These are phyloP conservation scores for Nicotiana undulata DNA, from an alignment of 257 asterid species.

Conservation along the genomic window DNA sequence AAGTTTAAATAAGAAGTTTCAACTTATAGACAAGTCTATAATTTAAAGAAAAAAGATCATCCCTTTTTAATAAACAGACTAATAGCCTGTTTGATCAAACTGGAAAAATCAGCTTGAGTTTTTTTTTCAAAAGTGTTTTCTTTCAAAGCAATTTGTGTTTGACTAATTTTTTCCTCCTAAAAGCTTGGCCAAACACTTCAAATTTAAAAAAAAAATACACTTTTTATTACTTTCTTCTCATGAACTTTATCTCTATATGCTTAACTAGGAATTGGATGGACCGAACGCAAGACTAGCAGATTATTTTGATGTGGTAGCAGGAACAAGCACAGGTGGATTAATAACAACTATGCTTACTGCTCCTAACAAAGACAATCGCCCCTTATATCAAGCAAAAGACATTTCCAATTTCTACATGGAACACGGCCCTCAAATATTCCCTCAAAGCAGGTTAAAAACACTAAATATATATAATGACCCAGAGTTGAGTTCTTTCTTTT, in stretches of 20 bases:
- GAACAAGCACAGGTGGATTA: conserved; percentile 77
- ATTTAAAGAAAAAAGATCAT: no score
- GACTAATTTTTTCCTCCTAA: no score
- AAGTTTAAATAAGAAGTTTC: no score
- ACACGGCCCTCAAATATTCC: conserved; percentile 54
- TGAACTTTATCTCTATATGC: neutral
- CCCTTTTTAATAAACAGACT: no score
- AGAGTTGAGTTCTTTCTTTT: no score
- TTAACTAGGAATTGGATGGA: conserved; percentile 56
- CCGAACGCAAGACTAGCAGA: conserved; percentile 63
- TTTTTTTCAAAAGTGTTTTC: no score
- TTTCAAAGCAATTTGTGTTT: no score
- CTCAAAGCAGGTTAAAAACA: conserved; percentile 21
- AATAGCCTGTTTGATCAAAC: no score
- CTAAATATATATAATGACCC: neutral
- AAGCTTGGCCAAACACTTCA: no score
- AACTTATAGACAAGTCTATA: no score
- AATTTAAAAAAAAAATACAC: no score
- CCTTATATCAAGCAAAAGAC: conserved; percentile 47
- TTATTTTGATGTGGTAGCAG: conserved; percentile 67
- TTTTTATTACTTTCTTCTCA: neutral
- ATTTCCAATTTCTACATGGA: conserved; percentile 52
- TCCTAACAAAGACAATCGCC: conserved; percentile 48
- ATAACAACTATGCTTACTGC: conserved; percentile 59
- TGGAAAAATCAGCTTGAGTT: no score